phyloP scores from a whole-genome alignment of 257 asterid species.

The Solanum virginianum region DNA sequence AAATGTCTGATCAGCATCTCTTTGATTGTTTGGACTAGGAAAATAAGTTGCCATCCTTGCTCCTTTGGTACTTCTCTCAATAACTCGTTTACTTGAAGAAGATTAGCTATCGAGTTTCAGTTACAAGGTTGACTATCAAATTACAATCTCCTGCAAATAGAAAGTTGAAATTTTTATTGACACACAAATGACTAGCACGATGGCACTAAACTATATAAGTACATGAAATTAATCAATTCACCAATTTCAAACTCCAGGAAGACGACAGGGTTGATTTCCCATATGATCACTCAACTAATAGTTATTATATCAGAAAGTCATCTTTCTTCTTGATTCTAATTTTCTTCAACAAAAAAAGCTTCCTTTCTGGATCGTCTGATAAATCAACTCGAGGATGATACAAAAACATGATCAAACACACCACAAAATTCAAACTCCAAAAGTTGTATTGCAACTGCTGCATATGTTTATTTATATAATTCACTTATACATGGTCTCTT shows the following conservation, averaged over 20 bases:
- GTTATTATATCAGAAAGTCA: no score
- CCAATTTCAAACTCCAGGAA: not conserved
- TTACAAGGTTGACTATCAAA: not conserved
- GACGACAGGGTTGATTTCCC: not conserved
- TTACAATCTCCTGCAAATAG: not conserved
- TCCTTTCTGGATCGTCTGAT: no score
- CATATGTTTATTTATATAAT: not conserved
- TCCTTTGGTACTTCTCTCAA: not conserved
- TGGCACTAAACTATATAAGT: not conserved
- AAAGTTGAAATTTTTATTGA: not conserved
- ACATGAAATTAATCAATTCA: not conserved
- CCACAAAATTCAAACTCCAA: not conserved
- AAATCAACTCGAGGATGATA: not conserved
- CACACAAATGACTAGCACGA: not conserved
- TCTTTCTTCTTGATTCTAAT: no score
- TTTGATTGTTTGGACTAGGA: conserved; percentile 43
- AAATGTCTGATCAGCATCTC: conserved; percentile 32
- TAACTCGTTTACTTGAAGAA: not conserved
- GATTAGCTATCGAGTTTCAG: not conserved
- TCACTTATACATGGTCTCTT: not conserved
- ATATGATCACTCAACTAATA: no score
- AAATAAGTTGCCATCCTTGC: conserved; percentile 43
- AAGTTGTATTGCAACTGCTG: not conserved
- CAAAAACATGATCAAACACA: not conserved
- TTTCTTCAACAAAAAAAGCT: no score